Base-by-base conservation (phyloP, 2,329 filamentous ascomycete genomes). In the Arthrobotrys entomopaga region DNA sequence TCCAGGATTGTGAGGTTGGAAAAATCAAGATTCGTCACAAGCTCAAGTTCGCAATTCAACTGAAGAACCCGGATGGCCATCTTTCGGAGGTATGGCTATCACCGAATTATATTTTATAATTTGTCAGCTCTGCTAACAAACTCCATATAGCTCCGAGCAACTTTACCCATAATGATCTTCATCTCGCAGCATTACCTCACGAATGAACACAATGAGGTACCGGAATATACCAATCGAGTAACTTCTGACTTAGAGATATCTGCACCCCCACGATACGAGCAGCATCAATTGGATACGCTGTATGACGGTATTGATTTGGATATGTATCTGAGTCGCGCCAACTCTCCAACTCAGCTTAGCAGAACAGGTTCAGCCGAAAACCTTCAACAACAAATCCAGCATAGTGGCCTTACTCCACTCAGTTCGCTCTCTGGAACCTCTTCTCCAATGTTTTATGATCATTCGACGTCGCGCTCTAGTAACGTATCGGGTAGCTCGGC, bases 21-120 rank as follows among this genome's bases (percentile, higher is more conserved):
- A 91, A 92, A 58, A 96, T 99, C 83, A 97, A 95, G 81, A 87
- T 98, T 60, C 87, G 92, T 65, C 95, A 99, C 82, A 96, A 96
- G 83, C 86, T 98, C 77, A 94, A 94, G 83, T 86, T 98, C 79
- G 92, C 92, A 57, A 90, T 98, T 73, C 92, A 94, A 78, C 86
- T 99, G 43, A 90, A 93, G 81, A 98, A 99, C 79, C 94, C 95
- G 0, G 95, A 99, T 80, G 94, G 93, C 0, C 95, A 98, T 80
- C 86, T 93, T 65, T 97, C 93, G 65, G 94, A 98, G 86, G 88
- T 91, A 84, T 80, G 84, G 79, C 49, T 61, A 16, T 56, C 16
- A 34, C 38, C 53, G 19, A 53, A 19, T 43, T 24, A 42, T 26
- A 42, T 22, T 54, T 42, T 56, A 20, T 0, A 42, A 29, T 6